Evolutionary conservation across 179 eudicot species (phyloP).

Genomic region (Gypsophila paniculata): DNA sequence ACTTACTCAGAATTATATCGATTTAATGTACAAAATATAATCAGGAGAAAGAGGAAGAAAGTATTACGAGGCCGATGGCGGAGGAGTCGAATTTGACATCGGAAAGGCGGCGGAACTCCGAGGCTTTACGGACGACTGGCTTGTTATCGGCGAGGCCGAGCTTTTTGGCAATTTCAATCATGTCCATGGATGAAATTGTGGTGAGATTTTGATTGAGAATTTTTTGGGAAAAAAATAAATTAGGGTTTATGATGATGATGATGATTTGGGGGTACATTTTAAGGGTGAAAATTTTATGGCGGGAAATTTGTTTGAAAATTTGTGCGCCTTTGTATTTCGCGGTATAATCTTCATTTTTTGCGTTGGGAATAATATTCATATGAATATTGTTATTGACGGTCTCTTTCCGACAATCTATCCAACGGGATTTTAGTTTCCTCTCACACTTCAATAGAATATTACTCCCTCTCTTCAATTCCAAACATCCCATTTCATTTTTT

Average conservation of each 20-base stretch:
- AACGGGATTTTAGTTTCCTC: too few species aligned
- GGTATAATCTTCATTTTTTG: background rate
- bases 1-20: background rate
- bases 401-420: too few species aligned
- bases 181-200: slow-evolving; percentile 43
- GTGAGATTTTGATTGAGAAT: background rate
- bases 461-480: too few species aligned
- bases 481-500: too few species aligned
- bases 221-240: background rate
- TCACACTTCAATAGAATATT: too few species aligned
- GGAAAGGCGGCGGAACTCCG: slow-evolving; percentile 85
- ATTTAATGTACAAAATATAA: background rate
- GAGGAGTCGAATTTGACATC: slow-evolving; percentile 80
- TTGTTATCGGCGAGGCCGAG: slow-evolving; percentile 57
- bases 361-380: too few species aligned
- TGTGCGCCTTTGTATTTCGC: slow-evolving; percentile 16
- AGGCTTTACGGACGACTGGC: slow-evolving; percentile 70
- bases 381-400: too few species aligned
- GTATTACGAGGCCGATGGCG: slow-evolving; percentile 64
- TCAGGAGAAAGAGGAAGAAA: background rate
- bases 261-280: too few species aligned
- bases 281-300: slow-evolving; percentile 22
- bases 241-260: background rate
- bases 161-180: slow-evolving; percentile 54
- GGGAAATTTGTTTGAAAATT: slow-evolving; percentile 22